Conservation (phyloP, 2,329 filamentous ascomycete genomes). For the Dothistroma septosporum region DNA sequence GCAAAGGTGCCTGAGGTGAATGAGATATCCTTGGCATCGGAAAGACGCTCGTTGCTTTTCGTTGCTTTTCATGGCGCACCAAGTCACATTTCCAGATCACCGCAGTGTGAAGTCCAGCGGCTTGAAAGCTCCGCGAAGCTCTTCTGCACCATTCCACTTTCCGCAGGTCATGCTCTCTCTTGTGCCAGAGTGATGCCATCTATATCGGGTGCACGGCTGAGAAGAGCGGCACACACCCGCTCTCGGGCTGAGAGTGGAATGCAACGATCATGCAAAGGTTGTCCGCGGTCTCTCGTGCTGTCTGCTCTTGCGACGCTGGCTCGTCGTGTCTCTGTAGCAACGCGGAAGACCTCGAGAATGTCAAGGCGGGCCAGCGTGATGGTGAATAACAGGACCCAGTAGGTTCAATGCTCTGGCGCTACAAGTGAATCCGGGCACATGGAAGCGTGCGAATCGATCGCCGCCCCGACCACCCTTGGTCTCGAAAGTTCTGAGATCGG, state of each 20-base stretch:
- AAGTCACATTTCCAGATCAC: neutral
- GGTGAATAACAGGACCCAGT: neutral
- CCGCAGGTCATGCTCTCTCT: neutral
- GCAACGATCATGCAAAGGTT: constrained; percentile 1
- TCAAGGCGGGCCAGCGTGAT: neutral
- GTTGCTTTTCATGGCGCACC: too few species aligned
- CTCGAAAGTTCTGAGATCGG: neutral
- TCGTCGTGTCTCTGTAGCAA: neutral
- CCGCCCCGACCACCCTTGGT: neutral
- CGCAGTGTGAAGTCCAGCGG: neutral
- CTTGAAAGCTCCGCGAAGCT: neutral
- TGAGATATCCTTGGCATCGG: neutral
- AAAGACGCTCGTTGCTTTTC: too few species aligned
- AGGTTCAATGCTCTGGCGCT: neutral
- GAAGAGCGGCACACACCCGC: neutral
- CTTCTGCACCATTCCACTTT: neutral
- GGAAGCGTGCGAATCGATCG: neutral
- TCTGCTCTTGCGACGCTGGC: neutral
- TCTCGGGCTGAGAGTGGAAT: neutral
- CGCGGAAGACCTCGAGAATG: neutral
- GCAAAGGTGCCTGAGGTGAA: neutral
- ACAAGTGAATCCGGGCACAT: neutral
- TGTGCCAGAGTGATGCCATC: neutral
- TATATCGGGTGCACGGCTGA: neutral
- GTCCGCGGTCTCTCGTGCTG: neutral